Conservation (phyloP, 345 rosid genomes). For the Ceriops zippeliana region DNA sequence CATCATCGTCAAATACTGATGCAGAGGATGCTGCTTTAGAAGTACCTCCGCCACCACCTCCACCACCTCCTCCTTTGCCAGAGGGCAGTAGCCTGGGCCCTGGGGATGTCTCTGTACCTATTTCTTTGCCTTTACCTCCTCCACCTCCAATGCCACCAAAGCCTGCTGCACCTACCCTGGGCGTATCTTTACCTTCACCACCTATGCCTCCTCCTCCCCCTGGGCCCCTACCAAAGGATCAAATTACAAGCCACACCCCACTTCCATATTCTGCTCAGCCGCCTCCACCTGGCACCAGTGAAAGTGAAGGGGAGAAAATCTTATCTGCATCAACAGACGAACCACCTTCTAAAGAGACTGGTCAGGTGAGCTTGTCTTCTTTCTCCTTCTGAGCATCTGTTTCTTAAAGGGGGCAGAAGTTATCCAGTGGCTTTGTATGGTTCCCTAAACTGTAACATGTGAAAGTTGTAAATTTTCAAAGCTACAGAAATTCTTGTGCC, state of each 20-base stretch:
- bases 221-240: conserved; percentile 81
- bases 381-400: background rate
- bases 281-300: conserved; percentile 53
- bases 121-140: conserved; percentile 79
- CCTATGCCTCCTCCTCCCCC: conserved; percentile 88
- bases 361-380: conserved; percentile 40
- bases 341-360: conserved; percentile 38
- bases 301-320: conserved; percentile 40
- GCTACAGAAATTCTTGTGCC: no score
- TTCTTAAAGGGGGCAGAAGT: background rate
- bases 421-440: background rate
- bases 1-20: conserved; percentile 56
- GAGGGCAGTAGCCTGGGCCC: conserved; percentile 36
- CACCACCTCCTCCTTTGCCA: conserved; percentile 74
- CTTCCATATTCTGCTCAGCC: conserved; percentile 63
- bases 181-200: conserved; percentile 57
- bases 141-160: conserved; percentile 83
- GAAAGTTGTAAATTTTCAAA: background rate
- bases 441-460: background rate
- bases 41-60: conserved; percentile 57
- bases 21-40: conserved; percentile 55
- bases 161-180: conserved; percentile 37
- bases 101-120: conserved; percentile 43
- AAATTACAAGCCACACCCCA: conserved; percentile 38
- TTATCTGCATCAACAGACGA: conserved; percentile 40